A percentile compares a stretch with the other conserved stretches of the same genome.
Conservation (phyloP, 148 eudicot species). For the Rhododendron ovatum region DNA sequence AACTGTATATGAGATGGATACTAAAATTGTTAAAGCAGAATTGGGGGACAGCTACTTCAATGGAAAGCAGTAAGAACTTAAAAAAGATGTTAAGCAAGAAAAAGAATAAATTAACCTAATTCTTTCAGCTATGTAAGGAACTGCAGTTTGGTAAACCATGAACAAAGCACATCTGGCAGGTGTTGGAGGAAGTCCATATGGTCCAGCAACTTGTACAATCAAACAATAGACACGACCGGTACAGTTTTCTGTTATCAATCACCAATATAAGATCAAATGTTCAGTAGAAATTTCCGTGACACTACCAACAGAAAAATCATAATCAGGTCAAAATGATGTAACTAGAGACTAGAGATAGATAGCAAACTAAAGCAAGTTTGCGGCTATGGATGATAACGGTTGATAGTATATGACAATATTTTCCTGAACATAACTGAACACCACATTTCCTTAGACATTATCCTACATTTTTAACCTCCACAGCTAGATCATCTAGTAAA, state of each 20-base stretch:
- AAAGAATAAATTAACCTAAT: slow-evolving; percentile 43
- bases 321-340: background rate
- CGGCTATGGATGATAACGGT: background rate
- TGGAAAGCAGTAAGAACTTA: background rate
- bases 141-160: slow-evolving; percentile 82
- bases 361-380: background rate
- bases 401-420: background rate
- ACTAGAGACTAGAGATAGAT: background rate
- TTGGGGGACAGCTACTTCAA: background rate
- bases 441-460: background rate
- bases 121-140: slow-evolving; percentile 95
- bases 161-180: slow-evolving; percentile 95
- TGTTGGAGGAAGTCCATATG: slow-evolving; percentile 88
- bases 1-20: slow-evolving; percentile 42
- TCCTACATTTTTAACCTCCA: background rate
- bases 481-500: background rate
- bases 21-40: background rate
- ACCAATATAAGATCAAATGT: background rate
- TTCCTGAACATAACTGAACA: background rate
- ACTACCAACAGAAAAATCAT: background rate
- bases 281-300: background rate
- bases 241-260: background rate
- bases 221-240: background rate
- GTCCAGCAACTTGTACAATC: slow-evolving; percentile 75
- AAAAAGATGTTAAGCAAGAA: background rate